Evolutionary conservation across 495 filamentous ascomycete species (phyloP), one percentile per base, ranked within the genome.

Genomic region (Aspergillus panamensis): DNA sequence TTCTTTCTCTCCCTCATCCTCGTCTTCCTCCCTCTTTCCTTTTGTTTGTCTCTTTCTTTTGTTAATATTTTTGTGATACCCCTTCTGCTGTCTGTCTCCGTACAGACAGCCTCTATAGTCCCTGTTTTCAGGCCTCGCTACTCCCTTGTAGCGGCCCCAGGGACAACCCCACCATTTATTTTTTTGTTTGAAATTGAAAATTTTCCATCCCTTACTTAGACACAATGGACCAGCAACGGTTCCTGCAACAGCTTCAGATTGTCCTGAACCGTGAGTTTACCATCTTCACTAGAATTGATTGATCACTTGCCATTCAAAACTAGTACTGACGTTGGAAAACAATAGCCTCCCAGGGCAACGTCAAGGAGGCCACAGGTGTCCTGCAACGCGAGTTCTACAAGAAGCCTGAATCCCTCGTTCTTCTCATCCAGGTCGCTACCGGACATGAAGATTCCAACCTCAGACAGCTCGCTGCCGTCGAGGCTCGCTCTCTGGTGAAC

Each of bases 311-410:
- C 5, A 2, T 25, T 25, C 2, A 25, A 25, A 10, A 37, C 58
- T 14, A 60, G 47, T 7, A 6, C 40, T 56, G 31, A 60, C 39
- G 5, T 45, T 39, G 12, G 6, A 3, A 49, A 10, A 45, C 10
- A 66, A 20, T 57, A 73, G 73, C 72, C 57, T 64, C 75, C 65
- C 69, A 80, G 71, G 69, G 67, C 49, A 72, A 75, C 62, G 85
- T 98, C 67, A 96, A 96, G 80, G 83, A 87, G 52, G 91, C 91
- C 33, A 98, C 94, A n/a, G 83, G 86, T 10, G 83, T 87, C 59
- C 82, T 98, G 48, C 92, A 92, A 72, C 91, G 93, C 67, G 89
- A 89, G 65, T 97, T 88, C 80, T 97, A 94, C 74, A 84, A 84
- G 57, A 83, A 92, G 55, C 90, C 93, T 6, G 82, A 90, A 58